These are phyloP conservation scores for Fraxinus sp. DNA, from an alignment of 305 asterid genomes.

Conservation along the genomic window DNA sequence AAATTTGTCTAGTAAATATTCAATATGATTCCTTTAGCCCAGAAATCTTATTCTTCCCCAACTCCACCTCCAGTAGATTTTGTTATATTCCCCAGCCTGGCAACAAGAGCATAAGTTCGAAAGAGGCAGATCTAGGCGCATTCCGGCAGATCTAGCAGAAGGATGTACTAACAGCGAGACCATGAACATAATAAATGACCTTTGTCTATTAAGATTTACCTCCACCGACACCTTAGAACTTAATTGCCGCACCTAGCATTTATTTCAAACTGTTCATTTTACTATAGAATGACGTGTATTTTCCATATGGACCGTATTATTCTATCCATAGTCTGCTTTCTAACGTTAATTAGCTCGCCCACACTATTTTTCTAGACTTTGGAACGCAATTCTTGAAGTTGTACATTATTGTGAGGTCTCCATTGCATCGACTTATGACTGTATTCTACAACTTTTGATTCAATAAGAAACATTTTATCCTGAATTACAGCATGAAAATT, in stretches of 20 bases:
- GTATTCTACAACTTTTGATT: background rate
- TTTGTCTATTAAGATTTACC: slow-evolving; percentile 5
- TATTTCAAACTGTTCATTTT: slow-evolving; percentile 13
- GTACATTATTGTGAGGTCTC: background rate
- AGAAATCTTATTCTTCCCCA: too few relatives aligned
- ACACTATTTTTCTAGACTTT: slow-evolving; percentile 1
- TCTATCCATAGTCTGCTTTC: background rate
- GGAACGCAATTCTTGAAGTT: slow-evolving; percentile 4
- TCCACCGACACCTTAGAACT: slow-evolving; percentile 35
- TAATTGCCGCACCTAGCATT: slow-evolving; percentile 22
- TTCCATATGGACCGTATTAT: slow-evolving; percentile 7
- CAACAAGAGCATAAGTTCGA: too few relatives aligned
- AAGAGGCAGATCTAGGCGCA: too few relatives aligned
- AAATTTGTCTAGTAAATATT: too few relatives aligned
- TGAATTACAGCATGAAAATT: background rate
- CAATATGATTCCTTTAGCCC: too few relatives aligned
- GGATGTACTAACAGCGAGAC: slow-evolving; percentile 17
- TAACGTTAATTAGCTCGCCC: background rate
- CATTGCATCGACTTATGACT: background rate
- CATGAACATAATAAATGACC: slow-evolving; percentile 29
- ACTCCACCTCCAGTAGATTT: too few relatives aligned
- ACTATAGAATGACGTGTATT: slow-evolving; percentile 2
- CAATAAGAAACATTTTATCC: background rate
- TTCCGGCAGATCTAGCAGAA: too few relatives aligned
- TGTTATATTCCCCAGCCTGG: too few relatives aligned